These are phyloP conservation scores for Metrosideros polymorpha DNA, from an alignment of 441 rosid genomes.

Conservation along the genomic window DNA sequence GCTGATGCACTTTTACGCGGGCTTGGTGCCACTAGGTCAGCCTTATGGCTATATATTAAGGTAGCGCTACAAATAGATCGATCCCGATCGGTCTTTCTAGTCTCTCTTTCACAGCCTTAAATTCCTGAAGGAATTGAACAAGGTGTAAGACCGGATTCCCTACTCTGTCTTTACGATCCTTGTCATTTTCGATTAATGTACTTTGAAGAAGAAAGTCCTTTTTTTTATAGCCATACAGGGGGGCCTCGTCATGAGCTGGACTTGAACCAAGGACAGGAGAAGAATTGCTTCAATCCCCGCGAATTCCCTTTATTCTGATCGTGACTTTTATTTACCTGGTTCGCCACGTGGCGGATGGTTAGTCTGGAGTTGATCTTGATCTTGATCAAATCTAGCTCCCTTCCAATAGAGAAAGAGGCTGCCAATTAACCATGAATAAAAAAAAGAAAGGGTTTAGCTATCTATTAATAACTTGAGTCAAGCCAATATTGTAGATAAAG, in stretches of 20 bases:
- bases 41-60: neutral
- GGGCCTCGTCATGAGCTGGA: neutral
- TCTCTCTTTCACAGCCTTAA: neutral
- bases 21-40: neutral
- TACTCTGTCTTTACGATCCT: neutral
- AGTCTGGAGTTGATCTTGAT: neutral
- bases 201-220: neutral
- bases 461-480: neutral
- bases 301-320: neutral
- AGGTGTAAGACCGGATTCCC: neutral
- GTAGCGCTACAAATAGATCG: neutral
- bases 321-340: neutral
- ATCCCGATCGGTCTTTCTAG: neutral
- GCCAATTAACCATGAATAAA: neutral
- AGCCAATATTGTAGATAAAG: neutral
- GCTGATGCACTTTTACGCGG: neutral
- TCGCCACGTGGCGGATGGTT: neutral
- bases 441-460: neutral
- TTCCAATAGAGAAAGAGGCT: neutral
- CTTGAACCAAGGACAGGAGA: neutral
- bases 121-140: neutral
- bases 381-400: neutral
- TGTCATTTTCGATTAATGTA: neutral
- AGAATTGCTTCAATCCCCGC: neutral
- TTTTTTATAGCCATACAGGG: neutral